Evolutionary conservation across 164 flowering plant species (phyloP).

Genomic region (Protea cynaroides): DNA sequence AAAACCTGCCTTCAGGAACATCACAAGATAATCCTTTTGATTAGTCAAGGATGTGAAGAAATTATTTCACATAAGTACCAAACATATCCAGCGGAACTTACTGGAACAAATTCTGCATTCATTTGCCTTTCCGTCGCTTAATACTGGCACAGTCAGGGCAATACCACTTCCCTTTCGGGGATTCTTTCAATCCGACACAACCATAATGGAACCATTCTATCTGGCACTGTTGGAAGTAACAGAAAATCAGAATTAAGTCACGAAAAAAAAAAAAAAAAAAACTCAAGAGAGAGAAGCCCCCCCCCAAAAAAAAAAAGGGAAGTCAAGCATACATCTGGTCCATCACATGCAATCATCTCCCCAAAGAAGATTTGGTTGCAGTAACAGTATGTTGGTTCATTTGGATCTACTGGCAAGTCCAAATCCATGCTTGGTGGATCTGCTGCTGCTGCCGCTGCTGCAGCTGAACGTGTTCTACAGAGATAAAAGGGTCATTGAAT

Average conservation of each 20-base stretch:
- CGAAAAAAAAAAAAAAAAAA: not conserved
- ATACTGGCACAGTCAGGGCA: constrained; percentile 63
- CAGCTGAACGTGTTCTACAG: constrained; percentile 56
- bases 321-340: constrained; percentile 54
- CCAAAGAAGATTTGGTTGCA: constrained; percentile 99
- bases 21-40: not conserved
- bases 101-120: not conserved
- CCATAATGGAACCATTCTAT: constrained; percentile 96
- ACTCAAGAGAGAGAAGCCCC: not conserved
- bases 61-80: no score
- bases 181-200: constrained; percentile 88
- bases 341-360: constrained; percentile 97
- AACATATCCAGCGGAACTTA: not conserved
- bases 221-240: constrained; percentile 61
- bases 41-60: not conserved
- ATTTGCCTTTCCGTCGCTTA: constrained; percentile 44
- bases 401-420: constrained; percentile 97
- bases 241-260: constrained; percentile 10
- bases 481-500: constrained; percentile 4
- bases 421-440: constrained; percentile 68
- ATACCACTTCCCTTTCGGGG: constrained; percentile 91
- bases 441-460: constrained; percentile 36
- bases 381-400: constrained; percentile 92
- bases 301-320: not conserved
- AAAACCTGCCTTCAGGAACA: not conserved